Conservation (phyloP, 305 asterid species). For the Fraxinus dipetala region DNA sequence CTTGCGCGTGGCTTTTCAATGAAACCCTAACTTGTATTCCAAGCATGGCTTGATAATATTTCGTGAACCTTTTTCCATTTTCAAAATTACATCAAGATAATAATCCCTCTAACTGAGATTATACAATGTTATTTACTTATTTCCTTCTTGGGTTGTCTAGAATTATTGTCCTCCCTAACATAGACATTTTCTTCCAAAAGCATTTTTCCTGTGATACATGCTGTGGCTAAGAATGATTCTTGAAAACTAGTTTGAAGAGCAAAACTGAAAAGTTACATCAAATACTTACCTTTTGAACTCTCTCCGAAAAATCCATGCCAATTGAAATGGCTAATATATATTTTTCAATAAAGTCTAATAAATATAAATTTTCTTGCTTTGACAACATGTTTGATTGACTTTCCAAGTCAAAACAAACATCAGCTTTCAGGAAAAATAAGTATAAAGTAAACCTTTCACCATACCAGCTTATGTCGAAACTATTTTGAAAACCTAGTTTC, state of each 20-base stretch:
- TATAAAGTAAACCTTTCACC: slow-evolving; percentile 2
- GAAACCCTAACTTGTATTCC: not conserved
- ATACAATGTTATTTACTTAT: not conserved
- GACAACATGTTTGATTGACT: not conserved
- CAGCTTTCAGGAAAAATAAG: not conserved
- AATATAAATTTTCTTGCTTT: not conserved
- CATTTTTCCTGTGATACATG: not conserved
- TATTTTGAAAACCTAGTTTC: not conserved
- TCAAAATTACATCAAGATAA: not conserved
- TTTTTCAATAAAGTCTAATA: not conserved
- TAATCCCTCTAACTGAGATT: not conserved
- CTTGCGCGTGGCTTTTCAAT: not conserved
- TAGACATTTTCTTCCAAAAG: not conserved
- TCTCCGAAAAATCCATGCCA: not conserved
- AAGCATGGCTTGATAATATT: not conserved
- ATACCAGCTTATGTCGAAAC: not conserved
- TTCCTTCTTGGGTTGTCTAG: not conserved
- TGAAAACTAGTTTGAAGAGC: not conserved
- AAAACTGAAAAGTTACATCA: not conserved
- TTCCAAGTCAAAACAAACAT: not conserved
- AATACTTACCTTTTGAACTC: not conserved
- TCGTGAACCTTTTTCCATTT: not conserved
- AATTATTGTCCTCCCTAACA: not conserved
- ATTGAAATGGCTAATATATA: not conserved
- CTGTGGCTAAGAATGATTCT: not conserved